Conservation (phyloP, 805 yeast species). For the Nakazawaea wickerhamii region DNA sequence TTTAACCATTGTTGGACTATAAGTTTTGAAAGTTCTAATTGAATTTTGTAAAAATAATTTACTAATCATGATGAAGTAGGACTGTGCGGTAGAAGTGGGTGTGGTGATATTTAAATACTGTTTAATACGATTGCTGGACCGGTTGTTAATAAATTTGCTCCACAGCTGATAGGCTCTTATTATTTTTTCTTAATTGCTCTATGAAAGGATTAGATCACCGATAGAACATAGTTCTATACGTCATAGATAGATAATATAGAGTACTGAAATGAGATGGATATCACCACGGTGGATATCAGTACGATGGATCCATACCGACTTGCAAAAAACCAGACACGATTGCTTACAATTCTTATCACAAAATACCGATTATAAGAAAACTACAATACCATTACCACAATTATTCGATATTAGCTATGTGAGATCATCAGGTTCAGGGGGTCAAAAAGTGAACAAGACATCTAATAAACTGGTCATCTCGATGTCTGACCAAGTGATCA, state of each 20-base stretch:
- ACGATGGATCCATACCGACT: too few relatives aligned
- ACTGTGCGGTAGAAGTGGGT: background rate
- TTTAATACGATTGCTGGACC: too few relatives aligned
- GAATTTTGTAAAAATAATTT: background rate
- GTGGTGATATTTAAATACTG: too few relatives aligned
- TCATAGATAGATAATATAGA: too few relatives aligned
- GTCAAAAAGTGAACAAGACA: conserved; percentile 57
- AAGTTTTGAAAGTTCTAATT: conserved; percentile 10
- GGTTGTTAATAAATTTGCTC: too few relatives aligned
- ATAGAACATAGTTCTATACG: too few relatives aligned
- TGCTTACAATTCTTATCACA: background rate
- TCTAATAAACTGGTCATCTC: conserved; percentile 39
- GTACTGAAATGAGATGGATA: too few relatives aligned
- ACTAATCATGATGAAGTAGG: background rate
- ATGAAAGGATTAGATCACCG: too few relatives aligned
- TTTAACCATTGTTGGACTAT: conserved; percentile 10
- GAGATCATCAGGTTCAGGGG: conserved; percentile 55
- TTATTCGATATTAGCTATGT: conserved; percentile 32
- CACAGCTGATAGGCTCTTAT: too few relatives aligned
- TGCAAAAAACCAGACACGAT: too few relatives aligned
- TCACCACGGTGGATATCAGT: too few relatives aligned
- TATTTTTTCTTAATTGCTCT: too few relatives aligned
- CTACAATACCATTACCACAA: background rate
- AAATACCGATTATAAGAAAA: background rate
- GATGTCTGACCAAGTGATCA: conserved; percentile 28